These are phyloP conservation scores for Vitis labrusca DNA, from an alignment of 164 flowering plant species.

Conservation along the genomic window DNA sequence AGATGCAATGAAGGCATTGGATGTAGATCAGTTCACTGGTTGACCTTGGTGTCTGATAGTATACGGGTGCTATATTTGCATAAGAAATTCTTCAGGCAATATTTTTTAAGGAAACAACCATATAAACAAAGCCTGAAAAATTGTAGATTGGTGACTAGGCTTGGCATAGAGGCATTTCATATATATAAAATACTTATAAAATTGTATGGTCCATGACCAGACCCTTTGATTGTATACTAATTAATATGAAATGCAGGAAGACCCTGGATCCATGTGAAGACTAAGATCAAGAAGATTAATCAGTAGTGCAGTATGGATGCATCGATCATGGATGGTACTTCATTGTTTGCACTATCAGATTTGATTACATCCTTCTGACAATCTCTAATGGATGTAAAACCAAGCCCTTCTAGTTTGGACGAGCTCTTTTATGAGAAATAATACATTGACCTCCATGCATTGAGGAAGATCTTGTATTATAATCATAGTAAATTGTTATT, in stretches of 20 bases:
- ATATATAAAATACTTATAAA: neutral
- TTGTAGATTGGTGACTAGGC: neutral
- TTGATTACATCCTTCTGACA: neutral
- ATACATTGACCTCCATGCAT: too few relatives aligned
- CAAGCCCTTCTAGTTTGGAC: too few relatives aligned
- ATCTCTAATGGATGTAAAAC: constrained; percentile 3
- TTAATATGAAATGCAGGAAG: constrained; percentile 55
- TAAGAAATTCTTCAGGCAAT: too few relatives aligned
- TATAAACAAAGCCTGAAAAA: constrained; percentile 5
- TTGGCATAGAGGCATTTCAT: neutral
- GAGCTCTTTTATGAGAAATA: too few relatives aligned
- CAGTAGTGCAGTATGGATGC: constrained; percentile 62
- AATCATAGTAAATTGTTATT: too few relatives aligned
- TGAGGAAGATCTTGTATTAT: too few relatives aligned
- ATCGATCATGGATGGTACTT: constrained; percentile 70
- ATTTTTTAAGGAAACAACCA: too few relatives aligned
- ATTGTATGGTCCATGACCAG: neutral
- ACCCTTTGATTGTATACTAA: neutral
- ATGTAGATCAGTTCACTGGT: neutral
- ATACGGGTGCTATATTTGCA: too few relatives aligned
- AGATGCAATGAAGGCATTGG: neutral
- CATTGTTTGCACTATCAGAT: neutral
- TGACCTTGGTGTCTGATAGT: neutral
- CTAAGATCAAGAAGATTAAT: constrained; percentile 72
- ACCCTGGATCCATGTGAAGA: constrained; percentile 76